phyloP scores from a whole-genome alignment of 2,329 filamentous ascomycete genomes.

The Penicillium thymicola region DNA sequence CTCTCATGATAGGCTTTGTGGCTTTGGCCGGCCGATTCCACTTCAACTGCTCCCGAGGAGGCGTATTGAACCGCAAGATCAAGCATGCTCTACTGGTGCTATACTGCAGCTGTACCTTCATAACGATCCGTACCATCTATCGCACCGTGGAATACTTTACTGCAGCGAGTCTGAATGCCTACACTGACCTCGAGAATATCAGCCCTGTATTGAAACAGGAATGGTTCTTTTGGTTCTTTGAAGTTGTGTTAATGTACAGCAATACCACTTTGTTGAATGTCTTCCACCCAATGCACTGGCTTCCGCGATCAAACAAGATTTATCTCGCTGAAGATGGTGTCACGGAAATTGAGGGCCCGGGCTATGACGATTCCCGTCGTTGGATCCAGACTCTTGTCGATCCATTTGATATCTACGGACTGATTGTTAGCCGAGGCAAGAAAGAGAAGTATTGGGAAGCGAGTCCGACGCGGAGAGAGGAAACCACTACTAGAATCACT shows the following conservation, averaged over 20 bases:
- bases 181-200: constrained; percentile 33
- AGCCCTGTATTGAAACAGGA: constrained; percentile 43
- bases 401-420: constrained; percentile 42
- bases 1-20: too few species aligned
- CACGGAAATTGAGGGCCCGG: constrained; percentile 51
- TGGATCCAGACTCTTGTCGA: constrained; percentile 45
- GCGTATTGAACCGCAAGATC: too few species aligned
- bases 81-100: too few species aligned
- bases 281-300: constrained; percentile 50
- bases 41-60: too few species aligned
- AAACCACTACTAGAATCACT: background rate
- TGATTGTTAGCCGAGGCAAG: constrained; percentile 36
- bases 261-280: constrained; percentile 53
- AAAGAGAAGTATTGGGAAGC: constrained; percentile 42
- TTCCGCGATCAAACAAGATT: constrained; percentile 50
- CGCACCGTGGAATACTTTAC: constrained; percentile 41
- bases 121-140: too few species aligned
- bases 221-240: constrained; percentile 55
- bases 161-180: constrained; percentile 32
- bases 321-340: constrained; percentile 52
- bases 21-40: too few species aligned
- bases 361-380: constrained; percentile 48
- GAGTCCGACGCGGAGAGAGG: background rate
- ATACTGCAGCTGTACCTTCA: too few species aligned
- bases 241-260: constrained; percentile 50